Percentiles rank a stretch among this genome's conserved stretches.
These are phyloP conservation scores for Brassica rapa DNA, from an alignment of 345 rosid species.

Conservation along the genomic window DNA sequence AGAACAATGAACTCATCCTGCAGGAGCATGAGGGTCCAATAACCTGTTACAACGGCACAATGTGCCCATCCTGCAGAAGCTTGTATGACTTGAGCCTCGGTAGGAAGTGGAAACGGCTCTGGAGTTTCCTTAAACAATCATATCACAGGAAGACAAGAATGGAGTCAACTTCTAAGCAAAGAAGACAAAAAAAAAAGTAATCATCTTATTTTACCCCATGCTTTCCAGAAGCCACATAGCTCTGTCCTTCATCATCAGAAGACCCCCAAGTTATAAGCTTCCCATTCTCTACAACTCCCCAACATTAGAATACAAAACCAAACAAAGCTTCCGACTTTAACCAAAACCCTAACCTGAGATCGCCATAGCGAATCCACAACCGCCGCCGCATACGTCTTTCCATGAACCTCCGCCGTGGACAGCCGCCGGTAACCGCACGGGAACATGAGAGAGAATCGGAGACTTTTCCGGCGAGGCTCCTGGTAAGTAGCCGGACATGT, in stretches of 20 bases:
- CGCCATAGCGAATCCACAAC: constrained; percentile 89
- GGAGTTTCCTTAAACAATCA: constrained; percentile 64
- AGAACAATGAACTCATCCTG: not conserved
- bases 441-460: constrained; percentile 55
- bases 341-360: constrained; percentile 59
- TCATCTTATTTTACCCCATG: constrained; percentile 68
- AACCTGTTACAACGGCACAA: constrained; percentile 74
- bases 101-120: constrained; percentile 68
- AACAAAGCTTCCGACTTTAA: not conserved
- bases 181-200: constrained; percentile 8
- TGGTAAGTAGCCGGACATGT: constrained; percentile 81
- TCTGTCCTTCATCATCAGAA: constrained; percentile 73
- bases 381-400: constrained; percentile 77
- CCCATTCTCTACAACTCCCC: constrained; percentile 50
- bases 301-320: not conserved
- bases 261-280: constrained; percentile 89
- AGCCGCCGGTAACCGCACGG: constrained; percentile 41
- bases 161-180: constrained; percentile 32
- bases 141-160: constrained; percentile 15
- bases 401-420: constrained; percentile 50
- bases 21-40: not conserved
- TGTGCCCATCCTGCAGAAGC: constrained; percentile 93
- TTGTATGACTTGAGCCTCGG: constrained; percentile 54
- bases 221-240: constrained; percentile 66
- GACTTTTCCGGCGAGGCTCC: constrained; percentile 65